Conservation (phyloP, 2,329 filamentous ascomycete species). For the Cephalotrichum gorgonifer region DNA sequence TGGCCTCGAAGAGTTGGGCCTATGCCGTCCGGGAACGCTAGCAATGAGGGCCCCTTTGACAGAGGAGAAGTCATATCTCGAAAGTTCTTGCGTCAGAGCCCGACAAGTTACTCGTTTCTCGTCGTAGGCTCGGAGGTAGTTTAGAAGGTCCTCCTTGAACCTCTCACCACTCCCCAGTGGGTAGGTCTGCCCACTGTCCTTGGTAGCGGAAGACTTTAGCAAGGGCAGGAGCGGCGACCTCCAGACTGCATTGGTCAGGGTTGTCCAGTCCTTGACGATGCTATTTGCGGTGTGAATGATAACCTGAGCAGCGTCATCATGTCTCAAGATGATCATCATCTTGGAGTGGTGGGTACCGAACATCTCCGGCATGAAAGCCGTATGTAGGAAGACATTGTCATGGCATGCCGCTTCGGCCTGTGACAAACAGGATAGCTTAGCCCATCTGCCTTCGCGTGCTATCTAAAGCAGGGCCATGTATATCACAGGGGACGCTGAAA, state of each 20-base stretch:
- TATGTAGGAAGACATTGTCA: constrained; percentile 58
- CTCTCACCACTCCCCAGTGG: constrained; percentile 49
- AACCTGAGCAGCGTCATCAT: constrained; percentile 67
- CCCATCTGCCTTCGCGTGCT: neutral
- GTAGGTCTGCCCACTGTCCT: constrained; percentile 3
- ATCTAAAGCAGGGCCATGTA: constrained; percentile 6
- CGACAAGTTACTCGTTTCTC: constrained; percentile 39
- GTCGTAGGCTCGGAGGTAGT: constrained; percentile 64
- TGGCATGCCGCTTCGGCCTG: constrained; percentile 53
- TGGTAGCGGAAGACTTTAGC: constrained; percentile 6
- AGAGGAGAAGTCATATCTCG: constrained; percentile 55
- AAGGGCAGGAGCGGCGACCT: constrained; percentile 59
- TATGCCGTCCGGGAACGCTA: constrained; percentile 63
- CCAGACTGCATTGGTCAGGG: constrained; percentile 83
- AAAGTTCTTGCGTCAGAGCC: constrained; percentile 46
- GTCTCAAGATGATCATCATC: constrained; percentile 74
- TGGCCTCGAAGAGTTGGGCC: constrained; percentile 31
- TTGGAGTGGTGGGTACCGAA: constrained; percentile 83
- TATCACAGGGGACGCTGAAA: neutral
- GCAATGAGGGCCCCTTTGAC: constrained; percentile 65
- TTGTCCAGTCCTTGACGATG: constrained; percentile 78
- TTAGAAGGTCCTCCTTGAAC: constrained; percentile 68
- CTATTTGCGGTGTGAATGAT: constrained; percentile 87
- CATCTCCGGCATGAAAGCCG: constrained; percentile 70
- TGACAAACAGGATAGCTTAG: neutral